Conservation (phyloP, 192 early-diverging fungal species). For the Coemansia umbellata region DNA sequence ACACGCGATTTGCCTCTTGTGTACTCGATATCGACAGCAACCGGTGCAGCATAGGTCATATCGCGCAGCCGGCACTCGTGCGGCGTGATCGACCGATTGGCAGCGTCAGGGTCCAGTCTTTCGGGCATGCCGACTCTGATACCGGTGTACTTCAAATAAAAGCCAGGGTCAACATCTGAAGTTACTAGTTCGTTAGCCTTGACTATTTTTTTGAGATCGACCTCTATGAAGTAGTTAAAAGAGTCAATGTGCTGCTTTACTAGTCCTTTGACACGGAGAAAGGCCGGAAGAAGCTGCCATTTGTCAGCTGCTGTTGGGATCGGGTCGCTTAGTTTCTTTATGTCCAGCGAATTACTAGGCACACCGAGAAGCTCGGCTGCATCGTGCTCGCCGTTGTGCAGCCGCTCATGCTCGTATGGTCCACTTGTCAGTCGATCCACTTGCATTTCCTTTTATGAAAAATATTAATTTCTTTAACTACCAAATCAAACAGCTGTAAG, state of each 20-base stretch:
- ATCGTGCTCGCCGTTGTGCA: constrained; percentile 4
- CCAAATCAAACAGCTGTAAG: too few relatives aligned
- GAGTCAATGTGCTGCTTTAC: constrained; percentile 99
- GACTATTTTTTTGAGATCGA: constrained; percentile 92
- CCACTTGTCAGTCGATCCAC: constrained; percentile 3
- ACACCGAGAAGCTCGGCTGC: constrained; percentile 16
- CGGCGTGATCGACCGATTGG: constrained; percentile 76
- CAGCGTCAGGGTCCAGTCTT: constrained; percentile 69
- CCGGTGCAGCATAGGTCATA: constrained; percentile 88
- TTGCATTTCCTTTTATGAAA: constrained; percentile 19
- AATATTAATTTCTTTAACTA: too few relatives aligned
- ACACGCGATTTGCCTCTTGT: constrained; percentile 76
- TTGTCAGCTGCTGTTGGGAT: constrained; percentile 73
- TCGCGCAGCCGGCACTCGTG: constrained; percentile 96
- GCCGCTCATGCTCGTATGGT: constrained; percentile 19
- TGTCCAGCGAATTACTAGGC: not conserved
- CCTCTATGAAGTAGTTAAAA: constrained; percentile 97
- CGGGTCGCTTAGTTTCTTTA: constrained; percentile 26
- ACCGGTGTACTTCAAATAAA: constrained; percentile 88
- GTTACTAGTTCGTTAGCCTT: constrained; percentile 84
- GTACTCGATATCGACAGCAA: constrained; percentile 93
- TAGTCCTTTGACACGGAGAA: constrained; percentile 93
- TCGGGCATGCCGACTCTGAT: constrained; percentile 83
- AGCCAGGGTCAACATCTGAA: constrained; percentile 90
- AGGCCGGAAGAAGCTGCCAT: constrained; percentile 96